These are phyloP conservation scores for Fraxinus latifolia DNA, from an alignment of 305 asterid genomes.

Conservation along the genomic window DNA sequence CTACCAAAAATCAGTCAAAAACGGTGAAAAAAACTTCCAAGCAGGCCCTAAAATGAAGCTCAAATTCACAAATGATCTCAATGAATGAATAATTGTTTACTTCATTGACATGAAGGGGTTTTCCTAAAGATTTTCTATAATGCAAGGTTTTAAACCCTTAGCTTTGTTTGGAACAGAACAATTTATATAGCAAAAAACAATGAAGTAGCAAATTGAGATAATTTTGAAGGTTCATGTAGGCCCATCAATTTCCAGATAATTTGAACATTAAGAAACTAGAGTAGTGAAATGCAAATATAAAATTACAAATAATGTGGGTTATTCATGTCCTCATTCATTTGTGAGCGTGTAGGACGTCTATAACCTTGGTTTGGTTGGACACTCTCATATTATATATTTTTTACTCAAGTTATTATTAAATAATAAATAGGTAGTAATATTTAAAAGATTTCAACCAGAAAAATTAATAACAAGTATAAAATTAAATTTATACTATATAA, in stretches of 20 bases:
- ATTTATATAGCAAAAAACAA: background rate
- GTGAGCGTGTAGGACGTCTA: background rate
- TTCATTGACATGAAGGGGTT: background rate
- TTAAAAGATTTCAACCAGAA: background rate
- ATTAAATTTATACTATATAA: too few species aligned
- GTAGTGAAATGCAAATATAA: background rate
- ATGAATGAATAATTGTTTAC: background rate
- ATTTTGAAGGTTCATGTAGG: background rate
- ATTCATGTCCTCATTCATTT: background rate
- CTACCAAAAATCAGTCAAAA: background rate
- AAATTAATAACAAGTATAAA: background rate
- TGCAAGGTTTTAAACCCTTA: background rate
- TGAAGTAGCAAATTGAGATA: background rate
- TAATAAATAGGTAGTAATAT: too few species aligned
- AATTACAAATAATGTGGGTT: background rate
- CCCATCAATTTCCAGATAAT: background rate
- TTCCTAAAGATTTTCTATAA: background rate
- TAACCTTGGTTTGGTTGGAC: background rate
- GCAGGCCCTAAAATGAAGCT: background rate
- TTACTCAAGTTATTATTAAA: too few species aligned
- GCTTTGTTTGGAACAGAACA: background rate
- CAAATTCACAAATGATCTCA: background rate
- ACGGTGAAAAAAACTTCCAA: too few species aligned
- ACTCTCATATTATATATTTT: background rate
- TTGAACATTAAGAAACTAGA: background rate